Conservation (phyloP, 371 early-diverging fungal genomes). For the Syncephalis fuscata region DNA sequence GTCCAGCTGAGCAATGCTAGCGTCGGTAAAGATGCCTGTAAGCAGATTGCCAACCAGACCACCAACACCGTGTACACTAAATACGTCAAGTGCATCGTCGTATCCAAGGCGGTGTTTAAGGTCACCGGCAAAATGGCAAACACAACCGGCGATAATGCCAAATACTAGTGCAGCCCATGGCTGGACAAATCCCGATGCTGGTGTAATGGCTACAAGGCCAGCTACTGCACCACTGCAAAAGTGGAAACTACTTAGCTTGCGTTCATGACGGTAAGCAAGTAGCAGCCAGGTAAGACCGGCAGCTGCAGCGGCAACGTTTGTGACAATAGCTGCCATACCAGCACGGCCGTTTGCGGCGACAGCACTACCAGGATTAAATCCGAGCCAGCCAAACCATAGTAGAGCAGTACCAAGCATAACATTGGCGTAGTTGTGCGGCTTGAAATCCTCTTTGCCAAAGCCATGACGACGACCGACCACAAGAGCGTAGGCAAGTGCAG, state of each 20-base stretch:
- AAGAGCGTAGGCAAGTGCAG: constrained; percentile 72
- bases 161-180: constrained; percentile 70
- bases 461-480: constrained; percentile 66
- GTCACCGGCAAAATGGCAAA: constrained; percentile 59
- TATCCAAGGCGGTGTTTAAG: constrained; percentile 63
- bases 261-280: constrained; percentile 55
- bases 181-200: constrained; percentile 75
- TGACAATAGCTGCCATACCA: constrained; percentile 66
- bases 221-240: constrained; percentile 88
- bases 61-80: constrained; percentile 78
- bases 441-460: constrained; percentile 41
- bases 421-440: constrained; percentile 80
- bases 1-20: constrained; percentile 50
- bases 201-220: constrained; percentile 87
- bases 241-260: constrained; percentile 68
- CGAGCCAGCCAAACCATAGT: constrained; percentile 85
- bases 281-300: constrained; percentile 75
- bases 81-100: constrained; percentile 80
- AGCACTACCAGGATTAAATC: constrained; percentile 81
- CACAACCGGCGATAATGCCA: constrained; percentile 52
- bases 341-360: constrained; percentile 66
- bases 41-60: constrained; percentile 72
- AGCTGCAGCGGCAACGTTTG: constrained; percentile 68
- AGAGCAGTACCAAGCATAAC: constrained; percentile 74
- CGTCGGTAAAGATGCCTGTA: constrained; percentile 81